phyloP scores from a whole-genome alignment of 1,284 basidiomycete genomes.

The Microbotryum saponariae region DNA sequence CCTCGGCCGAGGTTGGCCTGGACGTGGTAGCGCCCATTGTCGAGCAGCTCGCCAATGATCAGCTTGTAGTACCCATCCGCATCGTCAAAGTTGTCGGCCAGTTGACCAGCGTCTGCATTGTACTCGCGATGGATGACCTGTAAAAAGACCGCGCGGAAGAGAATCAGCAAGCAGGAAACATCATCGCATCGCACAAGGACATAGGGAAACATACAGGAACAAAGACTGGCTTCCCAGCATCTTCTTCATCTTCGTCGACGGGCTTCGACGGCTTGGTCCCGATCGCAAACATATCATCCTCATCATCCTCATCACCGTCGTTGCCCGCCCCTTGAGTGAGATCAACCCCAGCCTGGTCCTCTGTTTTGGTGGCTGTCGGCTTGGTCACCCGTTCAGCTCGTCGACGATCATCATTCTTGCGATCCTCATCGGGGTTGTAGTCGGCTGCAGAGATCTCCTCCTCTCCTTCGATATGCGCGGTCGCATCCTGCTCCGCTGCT shows the following conservation, averaged over 20 bases:
- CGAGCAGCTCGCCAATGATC: conserved; percentile 89
- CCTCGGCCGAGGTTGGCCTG: conserved; percentile 91
- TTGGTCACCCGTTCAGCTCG: conserved; percentile 5
- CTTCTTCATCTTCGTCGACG: conserved; percentile 57
- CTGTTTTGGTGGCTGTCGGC: no score
- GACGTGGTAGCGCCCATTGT: conserved; percentile 77
- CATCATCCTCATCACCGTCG: conserved; percentile 56
- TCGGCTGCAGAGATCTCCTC: conserved; percentile 76
- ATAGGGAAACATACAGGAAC: conserved; percentile 12
- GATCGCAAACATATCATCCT: conserved; percentile 84
- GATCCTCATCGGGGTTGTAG: conserved; percentile 81
- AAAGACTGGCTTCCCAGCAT: conserved; percentile 49
- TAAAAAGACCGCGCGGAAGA: neutral
- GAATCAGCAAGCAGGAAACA: no score
- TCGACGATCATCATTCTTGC: conserved; percentile 68
- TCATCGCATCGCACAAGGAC: neutral
- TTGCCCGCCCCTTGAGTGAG: conserved; percentile 32
- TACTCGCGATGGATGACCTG: conserved; percentile 24
- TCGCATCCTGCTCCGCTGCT: neutral
- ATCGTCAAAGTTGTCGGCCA: conserved; percentile 57
- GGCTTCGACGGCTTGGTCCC: conserved; percentile 48
- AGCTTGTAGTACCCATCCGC: conserved; percentile 92
- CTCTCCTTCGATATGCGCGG: conserved; percentile 42
- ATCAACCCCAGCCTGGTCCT: no score
- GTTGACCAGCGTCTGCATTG: conserved; percentile 29